These are phyloP conservation scores for Claviceps pazoutovae DNA, from an alignment of 2,329 filamentous ascomycete species.

Conservation along the genomic window DNA sequence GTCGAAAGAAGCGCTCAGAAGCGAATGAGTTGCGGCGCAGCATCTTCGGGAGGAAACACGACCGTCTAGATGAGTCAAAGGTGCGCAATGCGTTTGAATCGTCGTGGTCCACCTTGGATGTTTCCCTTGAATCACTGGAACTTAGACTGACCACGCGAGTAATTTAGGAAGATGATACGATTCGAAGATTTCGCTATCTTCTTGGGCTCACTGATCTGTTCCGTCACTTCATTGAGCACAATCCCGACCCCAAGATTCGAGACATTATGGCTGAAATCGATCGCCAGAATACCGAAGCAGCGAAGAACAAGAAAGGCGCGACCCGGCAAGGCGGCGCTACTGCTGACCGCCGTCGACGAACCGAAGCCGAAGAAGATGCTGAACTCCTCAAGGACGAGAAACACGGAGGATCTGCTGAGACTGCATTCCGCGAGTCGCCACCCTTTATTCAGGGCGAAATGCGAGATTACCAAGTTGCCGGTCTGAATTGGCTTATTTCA, in stretches of 20 bases:
- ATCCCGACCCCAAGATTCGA: conserved; percentile 86
- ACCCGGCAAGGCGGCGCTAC: conserved; percentile 74
- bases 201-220: conserved; percentile 92
- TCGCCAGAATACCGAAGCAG: conserved; percentile 68
- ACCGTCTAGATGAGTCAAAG: conserved; percentile 83
- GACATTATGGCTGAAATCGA: conserved; percentile 93
- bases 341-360: conserved; percentile 67
- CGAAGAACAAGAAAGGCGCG: conserved; percentile 57
- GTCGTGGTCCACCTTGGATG: not conserved
- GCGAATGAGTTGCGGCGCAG: conserved; percentile 81
- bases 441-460: conserved; percentile 78
- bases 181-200: conserved; percentile 86
- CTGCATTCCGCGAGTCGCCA: conserved; percentile 87
- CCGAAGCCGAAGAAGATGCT: conserved; percentile 94
- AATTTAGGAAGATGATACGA: conserved; percentile 76
- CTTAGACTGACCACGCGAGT: not conserved
- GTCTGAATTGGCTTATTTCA: conserved; percentile 94
- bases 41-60: conserved; percentile 90
- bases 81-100: conserved; percentile 29
- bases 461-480: conserved; percentile 92
- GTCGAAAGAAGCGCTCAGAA: conserved; percentile 73
- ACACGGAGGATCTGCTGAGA: conserved; percentile 70
- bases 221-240: conserved; percentile 96
- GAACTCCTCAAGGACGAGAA: conserved; percentile 80
- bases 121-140: not conserved